Conservation (phyloP, 2,329 filamentous ascomycete genomes). For the Chaetothyriales sp. region DNA sequence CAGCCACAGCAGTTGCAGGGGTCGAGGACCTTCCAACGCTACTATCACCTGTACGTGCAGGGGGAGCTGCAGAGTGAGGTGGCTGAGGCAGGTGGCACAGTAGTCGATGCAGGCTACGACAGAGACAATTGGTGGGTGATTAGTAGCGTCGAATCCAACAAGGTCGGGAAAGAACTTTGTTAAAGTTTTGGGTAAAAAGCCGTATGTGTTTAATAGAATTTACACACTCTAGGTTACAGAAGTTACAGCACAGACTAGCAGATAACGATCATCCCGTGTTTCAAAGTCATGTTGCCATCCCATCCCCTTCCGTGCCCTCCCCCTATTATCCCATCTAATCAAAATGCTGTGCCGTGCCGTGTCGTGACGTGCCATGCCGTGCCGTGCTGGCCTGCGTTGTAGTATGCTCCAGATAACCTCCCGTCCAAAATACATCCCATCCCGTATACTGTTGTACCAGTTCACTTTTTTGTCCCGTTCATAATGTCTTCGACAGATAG, state of each 20-base stretch:
- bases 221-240: neutral
- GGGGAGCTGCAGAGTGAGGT: constrained; percentile 80
- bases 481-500: neutral
- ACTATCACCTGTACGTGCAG: constrained; percentile 83
- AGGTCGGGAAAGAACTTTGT: neutral
- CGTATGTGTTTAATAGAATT: neutral
- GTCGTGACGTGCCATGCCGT: neutral
- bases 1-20: neutral
- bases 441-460: neutral
- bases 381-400: too few species aligned
- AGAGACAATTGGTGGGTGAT: constrained; percentile 91
- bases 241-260: neutral
- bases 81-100: constrained; percentile 54
- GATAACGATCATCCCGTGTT: neutral
- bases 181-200: neutral
- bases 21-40: constrained; percentile 59
- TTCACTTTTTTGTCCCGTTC: neutral
- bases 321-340: neutral
- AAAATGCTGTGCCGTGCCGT: neutral
- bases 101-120: constrained; percentile 77
- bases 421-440: neutral
- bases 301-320: neutral
- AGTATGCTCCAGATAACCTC: neutral
- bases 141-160: constrained; percentile 1
- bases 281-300: neutral